Percentiles rank a stretch among this genome's conserved stretches.
These are phyloP conservation scores for Triadica sebifera DNA, from an alignment of 345 rosid genomes.

Conservation along the genomic window DNA sequence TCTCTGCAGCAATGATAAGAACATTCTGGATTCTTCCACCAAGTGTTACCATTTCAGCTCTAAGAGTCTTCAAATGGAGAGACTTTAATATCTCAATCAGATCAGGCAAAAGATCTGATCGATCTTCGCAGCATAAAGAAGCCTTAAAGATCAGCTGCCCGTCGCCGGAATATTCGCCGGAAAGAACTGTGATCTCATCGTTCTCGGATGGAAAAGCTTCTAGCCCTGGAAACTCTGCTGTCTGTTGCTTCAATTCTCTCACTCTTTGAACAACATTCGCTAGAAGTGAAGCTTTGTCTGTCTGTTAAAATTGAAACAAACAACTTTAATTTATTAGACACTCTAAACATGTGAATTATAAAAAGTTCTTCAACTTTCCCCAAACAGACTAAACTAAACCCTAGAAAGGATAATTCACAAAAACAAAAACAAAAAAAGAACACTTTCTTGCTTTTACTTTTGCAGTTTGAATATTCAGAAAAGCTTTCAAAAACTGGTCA, in stretches of 20 bases:
- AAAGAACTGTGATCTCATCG: conserved; percentile 82
- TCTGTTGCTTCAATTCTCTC: conserved; percentile 80
- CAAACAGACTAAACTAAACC: conserved; percentile 18
- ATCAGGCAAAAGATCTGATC: conserved; percentile 78
- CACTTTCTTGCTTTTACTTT: conserved; percentile 20
- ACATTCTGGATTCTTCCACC: conserved; percentile 85
- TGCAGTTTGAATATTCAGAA: conserved; percentile 35
- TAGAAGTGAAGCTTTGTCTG: conserved; percentile 91
- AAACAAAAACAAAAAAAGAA: background rate
- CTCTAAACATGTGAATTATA: conserved; percentile 8
- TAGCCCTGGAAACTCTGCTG: conserved; percentile 62
- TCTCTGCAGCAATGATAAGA: conserved; percentile 74
- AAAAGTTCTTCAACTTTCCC: conserved; percentile 52
- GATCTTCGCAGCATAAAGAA: conserved; percentile 89
- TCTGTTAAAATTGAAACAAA: conserved; percentile 42
- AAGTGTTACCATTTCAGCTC: conserved; percentile 81
- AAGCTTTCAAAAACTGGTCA: background rate
- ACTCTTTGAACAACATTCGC: conserved; percentile 94
- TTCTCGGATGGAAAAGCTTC: conserved; percentile 82
- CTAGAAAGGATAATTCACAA: conserved; percentile 18
- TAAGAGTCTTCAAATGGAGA: conserved; percentile 69
- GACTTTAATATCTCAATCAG: conserved; percentile 83
- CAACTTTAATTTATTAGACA: background rate
- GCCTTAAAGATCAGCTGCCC: conserved; percentile 80
- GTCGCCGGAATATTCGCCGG: conserved; percentile 62